Base-by-base conservation (phyloP, 352 stramenopile species). In the Thalassiosira exigua region DNA sequence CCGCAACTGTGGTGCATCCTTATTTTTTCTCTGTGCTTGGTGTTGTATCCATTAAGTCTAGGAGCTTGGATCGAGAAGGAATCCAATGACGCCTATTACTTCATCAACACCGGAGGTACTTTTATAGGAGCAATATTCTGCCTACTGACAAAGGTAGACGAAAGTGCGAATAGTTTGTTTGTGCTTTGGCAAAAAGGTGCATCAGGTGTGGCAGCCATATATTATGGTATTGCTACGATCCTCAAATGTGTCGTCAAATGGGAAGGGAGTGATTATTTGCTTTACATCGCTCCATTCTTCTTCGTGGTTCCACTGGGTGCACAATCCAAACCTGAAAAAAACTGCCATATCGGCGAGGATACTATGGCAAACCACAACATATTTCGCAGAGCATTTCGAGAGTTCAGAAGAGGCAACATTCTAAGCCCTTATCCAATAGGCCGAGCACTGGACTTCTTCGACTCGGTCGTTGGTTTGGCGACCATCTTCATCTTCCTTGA, bases 401-500 rank as follows among this genome's bases (percentile, higher is more conserved):
- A 60, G 21, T 0, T 60, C 17, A 27, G 33, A 17, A 60, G 17
- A 36, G 7, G 7, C n/a, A 42, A 60, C 17, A 60, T 60, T 30
- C 21, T 60, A 1, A 39, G 22, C 0, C 52, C 52, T 39, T 60
- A 60, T 42, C 9, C 52, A 4, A 60, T 21, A 9, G 52, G 36
- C 19, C 30, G 19, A 33, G 22, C 33, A 27, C 26, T 60, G 24
- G 24, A 60, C 2, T 60, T 39, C 22, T 60, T 60, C 17, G 52
- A 60, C 33, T 27, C 52, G 4, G 33, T 60, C 26, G 24, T 60
- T 11, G 52, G 52, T 17, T 33, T 60, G 52, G n/a, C 52, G 11
- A 60, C 52, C 5, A 27, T 60, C 2, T 60, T 60, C 24, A 27
- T 60, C 52, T 60, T 60, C 36, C 24, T 60, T n/a, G 52, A 60